Evolutionary conservation across 2,329 filamentous ascomycete species (phyloP), one percentile per base, ranked within the genome.

Genomic region (Diaporthe velutina): DNA sequence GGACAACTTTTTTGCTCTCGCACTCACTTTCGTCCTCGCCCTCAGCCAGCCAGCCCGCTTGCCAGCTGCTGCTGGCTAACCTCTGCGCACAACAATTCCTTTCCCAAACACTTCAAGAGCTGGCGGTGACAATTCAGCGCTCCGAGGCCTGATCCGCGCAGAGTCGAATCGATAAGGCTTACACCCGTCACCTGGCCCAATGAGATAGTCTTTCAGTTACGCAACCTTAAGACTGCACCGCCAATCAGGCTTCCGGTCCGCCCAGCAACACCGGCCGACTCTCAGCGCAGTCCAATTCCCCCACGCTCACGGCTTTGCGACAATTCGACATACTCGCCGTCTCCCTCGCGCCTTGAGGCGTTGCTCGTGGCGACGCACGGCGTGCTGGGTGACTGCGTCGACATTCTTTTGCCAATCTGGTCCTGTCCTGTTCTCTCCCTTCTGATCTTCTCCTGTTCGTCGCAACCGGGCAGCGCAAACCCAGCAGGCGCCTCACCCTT

Each of bases 201-300:
- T 74, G 61, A 68, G 70, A 61, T 52, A 61, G 73, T 30, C 45
- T 61, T 61, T 33, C 45, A 55, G 55, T 52, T 35, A 60, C 68
- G 60, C 74, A 68, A 66, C 70, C 22, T 71, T 68, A 33, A 74
- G 68, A 64, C 40, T n/a, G 40, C 48, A 66, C 68, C 73, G 52
- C 75, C 75, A 76, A 76, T 76, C 75, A 68, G 68, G 30, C 35
- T 25, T 60, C n/a, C 50, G 57, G 70, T 19, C 74, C 72, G 45
- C 72, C 55, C 25, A 71, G 48, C 50, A 71, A 61, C 55, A 28
- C 50, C 58, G 74, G 71, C 48, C 58, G 74, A 73, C 48, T 61
- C 61, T 67, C 61, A 66, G 42, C 42, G 12, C 61, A 35, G 42
- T 50, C 42, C 61, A 66, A 33, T 60, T 70, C 60, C 50, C 70